Base-by-base conservation (phyloP, 106 monocot genomes). In the Dioscorea dumetorum region DNA sequence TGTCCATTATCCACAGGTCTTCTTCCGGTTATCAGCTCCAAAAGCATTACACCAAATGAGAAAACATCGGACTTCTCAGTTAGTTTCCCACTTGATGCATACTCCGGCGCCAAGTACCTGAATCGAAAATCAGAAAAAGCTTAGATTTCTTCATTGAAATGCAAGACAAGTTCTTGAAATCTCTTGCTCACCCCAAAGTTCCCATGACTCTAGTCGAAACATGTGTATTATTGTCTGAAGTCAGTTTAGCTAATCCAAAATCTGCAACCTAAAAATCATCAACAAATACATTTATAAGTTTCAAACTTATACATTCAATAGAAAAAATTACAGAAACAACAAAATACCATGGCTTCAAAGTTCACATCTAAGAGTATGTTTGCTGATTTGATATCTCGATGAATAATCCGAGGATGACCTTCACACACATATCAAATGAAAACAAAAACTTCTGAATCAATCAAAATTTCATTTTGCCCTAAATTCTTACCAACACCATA, bases 341-440 rank as follows among this genome's bases (percentile, higher is more conserved):
- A 60, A 28, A 28, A 28, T 79, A 93, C 93, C 88, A 83, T 81
- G 35, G 89, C 93, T 75, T 93, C 93, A 63, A 86, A 89, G 33
- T 86, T 82, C 11, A 71, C 67, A 72, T 93, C 86, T 16, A 93
- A 67, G 49, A 93, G 93, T 56, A 93, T 93, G 34, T 93, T 93
- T 41, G 93, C 74, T 19, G 93, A 63, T 65, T 93, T 91, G 78
- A 94, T 91, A 70, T 94, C 94, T 8, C 94, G 90, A 58, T 94
- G 94, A 21, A 94, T 94, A 8, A 94, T 94, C 18, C 83, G 80
- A 49, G 94, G 94, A 51, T 94, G 90, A 41, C 94, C 94, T 94
- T 74, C 73, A 67, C 33, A 49, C 1, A 31, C 49, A 74, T 28
- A 48, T 41, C 13, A 34, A 50, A 28, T 28, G 3, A 22, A 28